Percentiles rank a stretch among this genome's conserved stretches.
These are phyloP conservation scores for Mycosphaerella sp. DNA, from an alignment of 2,329 filamentous ascomycete genomes.

Conservation along the genomic window DNA sequence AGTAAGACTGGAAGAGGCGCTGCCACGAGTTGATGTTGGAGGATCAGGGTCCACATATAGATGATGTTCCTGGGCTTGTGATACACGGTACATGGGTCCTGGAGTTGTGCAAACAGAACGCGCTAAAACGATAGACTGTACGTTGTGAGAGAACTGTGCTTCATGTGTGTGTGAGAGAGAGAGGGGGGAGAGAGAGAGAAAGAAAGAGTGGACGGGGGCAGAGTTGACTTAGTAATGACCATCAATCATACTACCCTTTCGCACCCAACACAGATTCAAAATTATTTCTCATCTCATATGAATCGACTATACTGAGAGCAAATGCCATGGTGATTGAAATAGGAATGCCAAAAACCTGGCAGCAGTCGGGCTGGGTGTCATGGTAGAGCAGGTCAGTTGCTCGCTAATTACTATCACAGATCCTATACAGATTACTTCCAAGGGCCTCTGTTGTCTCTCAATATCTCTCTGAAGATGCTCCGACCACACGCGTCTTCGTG, in stretches of 20 bases:
- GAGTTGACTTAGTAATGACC: no score
- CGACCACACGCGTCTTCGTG: neutral
- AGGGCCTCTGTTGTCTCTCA: neutral
- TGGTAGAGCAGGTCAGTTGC: neutral
- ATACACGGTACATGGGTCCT: neutral
- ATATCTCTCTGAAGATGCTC: neutral
- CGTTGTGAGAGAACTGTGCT: neutral
- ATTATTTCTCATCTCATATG: no score
- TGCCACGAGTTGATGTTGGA: neutral
- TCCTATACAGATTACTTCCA: neutral
- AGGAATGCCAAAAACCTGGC: neutral
- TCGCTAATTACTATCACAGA: neutral
- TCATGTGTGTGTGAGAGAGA: no score
- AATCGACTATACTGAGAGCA: no score
- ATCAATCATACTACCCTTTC: no score
- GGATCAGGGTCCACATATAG: neutral
- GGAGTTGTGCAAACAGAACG: neutral
- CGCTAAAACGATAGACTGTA: slow-evolving; percentile 5
- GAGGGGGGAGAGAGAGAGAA: no score
- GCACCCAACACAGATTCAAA: no score
- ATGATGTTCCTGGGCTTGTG: neutral
- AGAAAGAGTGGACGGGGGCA: no score
- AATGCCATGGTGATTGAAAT: neutral
- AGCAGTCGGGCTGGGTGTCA: neutral
- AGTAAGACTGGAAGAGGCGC: slow-evolving; percentile 43